phyloP scores from a whole-genome alignment of 139 green algal species.

The Spirogloea muscicola region DNA sequence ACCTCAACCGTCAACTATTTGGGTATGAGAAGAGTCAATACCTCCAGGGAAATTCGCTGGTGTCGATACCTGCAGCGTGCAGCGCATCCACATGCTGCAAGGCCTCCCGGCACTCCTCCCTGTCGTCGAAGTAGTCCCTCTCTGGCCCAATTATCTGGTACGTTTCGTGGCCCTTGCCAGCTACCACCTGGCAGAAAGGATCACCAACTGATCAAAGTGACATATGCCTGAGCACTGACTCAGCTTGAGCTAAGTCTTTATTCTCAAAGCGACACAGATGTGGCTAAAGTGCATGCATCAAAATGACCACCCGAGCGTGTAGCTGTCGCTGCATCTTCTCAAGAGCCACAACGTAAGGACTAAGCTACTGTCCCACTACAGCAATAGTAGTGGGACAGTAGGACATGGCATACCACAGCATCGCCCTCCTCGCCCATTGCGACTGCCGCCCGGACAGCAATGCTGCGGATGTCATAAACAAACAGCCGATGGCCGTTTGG shows the following conservation, averaged over 20 bases:
- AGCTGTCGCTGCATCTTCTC: no score
- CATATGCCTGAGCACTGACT: no score
- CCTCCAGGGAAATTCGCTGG: slow-evolving; percentile 40
- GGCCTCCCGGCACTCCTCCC: slow-evolving; percentile 41
- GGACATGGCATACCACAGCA: slow-evolving; percentile 46
- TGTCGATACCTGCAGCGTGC: slow-evolving; percentile 18
- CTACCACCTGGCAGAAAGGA: slow-evolving; percentile 81
- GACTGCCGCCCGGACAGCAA: slow-evolving; percentile 90
- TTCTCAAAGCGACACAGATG: no score
- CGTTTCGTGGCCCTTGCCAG: slow-evolving; percentile 74
- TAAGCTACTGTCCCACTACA: neutral
- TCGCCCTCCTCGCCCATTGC: slow-evolving; percentile 77
- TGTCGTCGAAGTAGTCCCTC: slow-evolving; percentile 47
- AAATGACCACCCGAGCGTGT: no score
- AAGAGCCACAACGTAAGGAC: no score
- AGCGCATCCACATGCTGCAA: slow-evolving; percentile 30
- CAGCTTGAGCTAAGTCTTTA: no score
- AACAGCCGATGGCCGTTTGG: slow-evolving; percentile 36
- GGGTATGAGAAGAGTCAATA: no score
- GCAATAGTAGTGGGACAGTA: neutral
- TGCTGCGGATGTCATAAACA: slow-evolving; percentile 32
- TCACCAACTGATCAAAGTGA: no score
- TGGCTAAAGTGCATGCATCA: no score
- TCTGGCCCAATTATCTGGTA: slow-evolving; percentile 50
- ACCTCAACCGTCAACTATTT: no score